Evolutionary conservation across 164 flowering plant genomes (phyloP), one percentile per base, ranked within the genome.

Genomic region (Nymphaea colorata): DNA sequence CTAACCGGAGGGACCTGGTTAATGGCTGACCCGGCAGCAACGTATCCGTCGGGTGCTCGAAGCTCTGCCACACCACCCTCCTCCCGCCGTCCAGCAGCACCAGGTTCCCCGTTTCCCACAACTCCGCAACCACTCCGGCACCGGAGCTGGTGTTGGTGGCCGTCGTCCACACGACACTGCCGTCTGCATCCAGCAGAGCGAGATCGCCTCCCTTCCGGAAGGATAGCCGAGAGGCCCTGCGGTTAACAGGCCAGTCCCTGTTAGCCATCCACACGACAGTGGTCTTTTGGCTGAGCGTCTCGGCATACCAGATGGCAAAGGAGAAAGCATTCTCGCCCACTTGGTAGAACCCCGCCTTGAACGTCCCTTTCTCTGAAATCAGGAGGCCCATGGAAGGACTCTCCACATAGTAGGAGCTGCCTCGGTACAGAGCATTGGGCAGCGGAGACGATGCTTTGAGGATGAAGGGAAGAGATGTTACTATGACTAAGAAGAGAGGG

Each of bases 291-390:
- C 61, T 18, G 4, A n/a, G 7, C 0, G 70, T 4, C 3, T 69
- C 51, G 25, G 71, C 15, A 44, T 18, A 69, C 66, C 66, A 63
- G 44, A 69, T 63, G 17, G 66, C 67, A 42, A 74, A 79, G 69
- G 74, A 71, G 41, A 69, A 79, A 4, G 79, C 76, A 18, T 79
- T 79, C 14, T 36, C 44, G 5, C 82, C 82, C 15, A 76, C 79
- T 2, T 51, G 25, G 59, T 59, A 66, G 61, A 79, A 79, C 8
- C 82, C 82, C 3, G 74, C 74, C 2, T 75, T 17, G 74, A 74
- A 79, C 5, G 57, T 12, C 4, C 74, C 63, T 11, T 74, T 64
- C 1, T 62, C 67, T 3, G 81, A 82, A 5, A 65, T 6, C 41
- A 81, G 53, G 16, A 70, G 51, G 43, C 70, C 69, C 7, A 5